These are phyloP conservation scores for Boletus eberwhitei DNA, from an alignment of 768 basidiomycete species.

Conservation along the genomic window DNA sequence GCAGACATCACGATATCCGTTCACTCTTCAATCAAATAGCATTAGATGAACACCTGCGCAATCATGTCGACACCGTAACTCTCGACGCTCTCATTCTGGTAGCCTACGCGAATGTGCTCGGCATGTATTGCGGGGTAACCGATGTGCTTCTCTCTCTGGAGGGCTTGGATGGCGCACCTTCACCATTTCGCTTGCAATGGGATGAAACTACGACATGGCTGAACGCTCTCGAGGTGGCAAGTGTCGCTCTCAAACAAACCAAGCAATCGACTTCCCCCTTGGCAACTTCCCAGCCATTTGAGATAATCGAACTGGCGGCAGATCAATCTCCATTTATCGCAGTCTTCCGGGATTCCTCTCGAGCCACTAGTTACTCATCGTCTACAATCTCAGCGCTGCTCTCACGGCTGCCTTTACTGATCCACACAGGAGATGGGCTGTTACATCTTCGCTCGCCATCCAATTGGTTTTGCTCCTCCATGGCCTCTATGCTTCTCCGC, in stretches of 20 bases:
- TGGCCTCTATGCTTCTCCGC: constrained; percentile 14
- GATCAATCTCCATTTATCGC: constrained; percentile 14
- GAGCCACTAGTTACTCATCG: background rate
- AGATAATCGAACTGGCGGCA: background rate
- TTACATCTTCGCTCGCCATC: constrained; percentile 16
- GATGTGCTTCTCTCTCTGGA: constrained; percentile 23
- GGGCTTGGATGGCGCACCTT: background rate
- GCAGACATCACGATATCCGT: background rate
- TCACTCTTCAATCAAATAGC: background rate
- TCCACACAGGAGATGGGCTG: constrained; percentile 3
- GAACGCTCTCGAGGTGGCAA: constrained; percentile 9
- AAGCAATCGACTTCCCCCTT: background rate
- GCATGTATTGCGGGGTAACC: constrained; percentile 19
- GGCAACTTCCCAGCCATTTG: background rate
- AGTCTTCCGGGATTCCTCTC: constrained; percentile 12
- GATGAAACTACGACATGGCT: constrained; percentile 17
- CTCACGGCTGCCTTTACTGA: constrained; percentile 8
- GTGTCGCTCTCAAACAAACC: constrained; percentile 2
- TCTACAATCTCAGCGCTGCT: background rate
- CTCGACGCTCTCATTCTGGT: constrained; percentile 16
- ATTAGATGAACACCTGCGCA: constrained; percentile 1
- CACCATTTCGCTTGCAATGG: constrained; percentile 18
- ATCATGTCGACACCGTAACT: background rate
- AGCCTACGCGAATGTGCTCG: constrained; percentile 21
- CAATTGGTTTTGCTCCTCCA: constrained; percentile 10